Evolutionary conservation across 768 basidiomycete species (phyloP), one percentile per base, ranked within the genome.

Genomic region (Phylloporus sp.): DNA sequence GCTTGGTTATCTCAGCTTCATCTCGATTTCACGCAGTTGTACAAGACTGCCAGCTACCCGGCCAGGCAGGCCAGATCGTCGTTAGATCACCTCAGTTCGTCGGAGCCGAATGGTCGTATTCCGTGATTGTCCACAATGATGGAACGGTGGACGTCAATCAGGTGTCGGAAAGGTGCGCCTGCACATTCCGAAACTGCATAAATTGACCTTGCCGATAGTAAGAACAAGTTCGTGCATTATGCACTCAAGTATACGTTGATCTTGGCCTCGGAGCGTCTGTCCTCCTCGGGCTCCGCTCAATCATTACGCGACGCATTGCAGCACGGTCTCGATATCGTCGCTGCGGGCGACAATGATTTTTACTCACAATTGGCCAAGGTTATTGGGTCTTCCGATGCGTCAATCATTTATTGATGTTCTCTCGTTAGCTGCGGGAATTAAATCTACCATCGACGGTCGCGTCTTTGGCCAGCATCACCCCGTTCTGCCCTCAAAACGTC

Each of bases 271-370:
- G 87, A 91, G 58, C 67, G 44, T 21, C 13, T 58, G 22, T 53
- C 56, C 0, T 42, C 50, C 14, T 48, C 35, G 1, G 55, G 76
- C 38, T 75, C 71, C 41, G 78, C 79, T 18, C 67, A n/a, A 43
- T 49, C 37, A 54, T 81, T 55, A 63, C 69, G 50, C 27, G 64
- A 70, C 35, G 36, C 65, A 4, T 66, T 90, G 5, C 61, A 69
- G 3, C 58, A 63, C 13, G 86, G 82, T 24, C 71, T 95, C 47
- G 78, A 89, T 54, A 82, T 97, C 52, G 79, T 78, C 31, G 86
- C 97, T 55, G 80, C 84, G 22, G 95, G 92, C 9, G 92, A 92
- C 65, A 98, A 99, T 59, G 96, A 98, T 64, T 99, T 98, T 59
- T 98, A 99, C 69, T 96, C 94, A 5, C 96, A 98, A 60, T 74